A percentile compares a stretch with the other conserved stretches of the same genome.
phyloP scores from a whole-genome alignment of 331 rosid genomes.

The Telfairia occidentalis region DNA sequence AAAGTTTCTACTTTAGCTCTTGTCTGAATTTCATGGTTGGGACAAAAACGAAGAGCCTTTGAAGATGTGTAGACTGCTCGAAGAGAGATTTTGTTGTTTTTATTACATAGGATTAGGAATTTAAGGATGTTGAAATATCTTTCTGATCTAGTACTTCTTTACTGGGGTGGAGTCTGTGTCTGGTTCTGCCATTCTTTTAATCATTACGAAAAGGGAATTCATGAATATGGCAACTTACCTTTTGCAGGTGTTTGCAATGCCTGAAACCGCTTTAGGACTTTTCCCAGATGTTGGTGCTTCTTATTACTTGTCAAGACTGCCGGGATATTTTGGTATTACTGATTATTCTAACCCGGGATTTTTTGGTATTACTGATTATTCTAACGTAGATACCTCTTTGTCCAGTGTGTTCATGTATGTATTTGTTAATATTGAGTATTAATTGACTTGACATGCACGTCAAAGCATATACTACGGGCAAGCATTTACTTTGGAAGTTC shows the following conservation, averaged over 20 bases:
- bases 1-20: neutral
- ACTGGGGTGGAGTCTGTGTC: neutral
- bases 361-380: constrained; percentile 48
- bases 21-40: neutral
- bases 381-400: neutral
- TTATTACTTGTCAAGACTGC: constrained; percentile 80
- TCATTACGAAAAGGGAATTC: neutral
- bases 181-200: neutral
- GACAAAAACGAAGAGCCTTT: neutral
- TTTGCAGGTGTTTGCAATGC: constrained; percentile 93
- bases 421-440: neutral
- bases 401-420: neutral
- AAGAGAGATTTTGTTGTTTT: neutral
- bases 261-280: constrained; percentile 91
- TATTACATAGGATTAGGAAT: neutral
- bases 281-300: constrained; percentile 95
- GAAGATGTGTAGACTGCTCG: neutral
- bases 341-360: constrained; percentile 42
- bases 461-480: neutral
- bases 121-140: neutral
- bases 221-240: neutral
- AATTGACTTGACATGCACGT: neutral
- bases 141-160: neutral
- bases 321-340: constrained; percentile 77
- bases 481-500: neutral